These are phyloP conservation scores for Tetradesmus obliquus DNA, from an alignment of 139 green algal genomes.

Conservation along the genomic window DNA sequence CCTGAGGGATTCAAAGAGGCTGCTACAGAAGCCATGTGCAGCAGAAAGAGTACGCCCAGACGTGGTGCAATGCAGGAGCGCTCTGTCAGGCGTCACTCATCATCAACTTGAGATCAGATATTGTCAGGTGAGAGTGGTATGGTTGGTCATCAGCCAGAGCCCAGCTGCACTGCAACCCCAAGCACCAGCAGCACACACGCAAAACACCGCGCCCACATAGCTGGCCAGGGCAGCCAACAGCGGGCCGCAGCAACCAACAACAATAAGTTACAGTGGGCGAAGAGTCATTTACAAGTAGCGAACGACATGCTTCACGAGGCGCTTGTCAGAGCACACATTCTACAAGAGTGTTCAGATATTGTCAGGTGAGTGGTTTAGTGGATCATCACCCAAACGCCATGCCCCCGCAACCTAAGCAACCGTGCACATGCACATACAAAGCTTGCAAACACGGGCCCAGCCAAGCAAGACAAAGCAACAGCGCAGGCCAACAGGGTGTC, in stretches of 20 bases:
- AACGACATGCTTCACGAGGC: background rate
- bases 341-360: slow-evolving; percentile 56
- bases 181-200: background rate
- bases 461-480: background rate
- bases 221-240: background rate
- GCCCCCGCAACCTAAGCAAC: background rate
- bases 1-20: too few species aligned
- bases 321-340: slow-evolving; percentile 5
- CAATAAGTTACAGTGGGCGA: background rate
- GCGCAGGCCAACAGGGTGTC: background rate
- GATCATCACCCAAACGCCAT: slow-evolving; percentile 23
- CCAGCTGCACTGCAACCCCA: background rate
- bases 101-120: slow-evolving; percentile 40
- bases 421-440: background rate
- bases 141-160: slow-evolving; percentile 53
- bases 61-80: background rate
- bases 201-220: too few species aligned
- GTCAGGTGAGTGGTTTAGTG: slow-evolving; percentile 53
- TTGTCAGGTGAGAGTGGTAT: slow-evolving; percentile 50
- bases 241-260: background rate
- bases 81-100: slow-evolving; percentile 45
- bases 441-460: background rate
- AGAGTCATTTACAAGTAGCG: background rate
- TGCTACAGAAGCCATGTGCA: too few species aligned
- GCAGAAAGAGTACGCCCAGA: too few species aligned